Evolutionary conservation across 768 basidiomycete genomes (phyloP).

Genomic region (Trametes sanguinea): DNA sequence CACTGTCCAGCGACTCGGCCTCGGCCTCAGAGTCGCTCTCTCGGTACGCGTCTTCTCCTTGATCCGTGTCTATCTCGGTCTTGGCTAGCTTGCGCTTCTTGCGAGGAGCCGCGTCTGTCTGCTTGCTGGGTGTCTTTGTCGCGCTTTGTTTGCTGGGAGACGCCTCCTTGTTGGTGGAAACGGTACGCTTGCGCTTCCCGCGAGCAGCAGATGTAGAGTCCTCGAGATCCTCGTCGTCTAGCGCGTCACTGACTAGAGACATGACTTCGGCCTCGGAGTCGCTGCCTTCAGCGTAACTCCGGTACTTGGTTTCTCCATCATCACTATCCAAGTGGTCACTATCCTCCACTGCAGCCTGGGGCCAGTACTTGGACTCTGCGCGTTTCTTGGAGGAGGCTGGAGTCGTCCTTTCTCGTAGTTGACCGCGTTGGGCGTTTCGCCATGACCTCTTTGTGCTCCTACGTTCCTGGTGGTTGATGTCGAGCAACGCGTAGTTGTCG

Average conservation of each 20-base stretch:
- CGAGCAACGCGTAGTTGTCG: too few relatives aligned
- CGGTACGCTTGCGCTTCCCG: conserved; percentile 36
- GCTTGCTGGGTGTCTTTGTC: conserved; percentile 23
- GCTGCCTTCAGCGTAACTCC: conserved; percentile 16
- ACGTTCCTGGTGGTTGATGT: too few relatives aligned
- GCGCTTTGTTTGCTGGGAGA: conserved; percentile 8
- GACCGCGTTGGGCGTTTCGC: background rate
- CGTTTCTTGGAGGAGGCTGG: background rate
- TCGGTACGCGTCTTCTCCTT: too few relatives aligned
- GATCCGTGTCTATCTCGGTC: too few relatives aligned
- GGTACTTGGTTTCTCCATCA: background rate
- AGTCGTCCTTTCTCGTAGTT: background rate
- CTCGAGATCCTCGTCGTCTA: conserved; percentile 31
- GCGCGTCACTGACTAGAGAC: conserved; percentile 24
- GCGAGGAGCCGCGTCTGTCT: conserved; percentile 15
- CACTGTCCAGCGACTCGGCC: too few relatives aligned
- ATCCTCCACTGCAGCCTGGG: too few relatives aligned
- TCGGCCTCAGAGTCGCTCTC: too few relatives aligned
- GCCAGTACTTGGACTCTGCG: too few relatives aligned
- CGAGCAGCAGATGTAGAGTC: background rate
- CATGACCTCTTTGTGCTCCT: background rate
- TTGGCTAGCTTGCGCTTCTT: conserved; percentile 35
- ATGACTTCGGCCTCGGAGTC: conserved; percentile 13
- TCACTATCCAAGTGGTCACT: background rate
- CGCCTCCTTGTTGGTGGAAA: conserved; percentile 8